Evolutionary conservation across 345 rosid species (phyloP), one percentile per base, ranked within the genome.

Genomic region (Leavenworthia alabamica): DNA sequence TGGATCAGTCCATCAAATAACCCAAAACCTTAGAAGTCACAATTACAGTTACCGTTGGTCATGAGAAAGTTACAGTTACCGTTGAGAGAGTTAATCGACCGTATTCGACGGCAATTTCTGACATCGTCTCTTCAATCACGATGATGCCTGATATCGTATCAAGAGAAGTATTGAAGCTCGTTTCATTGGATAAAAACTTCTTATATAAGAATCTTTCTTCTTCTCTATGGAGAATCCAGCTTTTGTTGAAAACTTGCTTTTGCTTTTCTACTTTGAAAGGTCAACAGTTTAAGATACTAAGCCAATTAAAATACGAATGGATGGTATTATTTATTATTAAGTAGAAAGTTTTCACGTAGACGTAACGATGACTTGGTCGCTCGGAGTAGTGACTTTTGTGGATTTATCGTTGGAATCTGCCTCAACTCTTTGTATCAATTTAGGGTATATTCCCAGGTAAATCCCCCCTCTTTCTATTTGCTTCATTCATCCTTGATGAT

Each of bases 131-230:
- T n/a, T n/a, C n/a, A n/a, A n/a, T n/a, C n/a, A n/a, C n/a, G n/a
- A n/a, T n/a, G n/a, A n/a, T n/a, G n/a, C n/a, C n/a, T n/a, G n/a
- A n/a, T n/a, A n/a, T n/a, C n/a, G n/a, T 0, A 81, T 83, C 46
- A 62, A 72, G 28, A 32, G 46, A 27, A 79, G 86, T 39, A 60
- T 83, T 58, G 57, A 39, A 35, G 82, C 72, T 20, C 74, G 69
- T 11, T 74, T 74, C 59, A 57, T 62, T 56, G 32, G 43, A 22
- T 71, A 33, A 49, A 54, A 60, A 7, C 12, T 44, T n/a, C n/a
- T n/a, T n/a, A n/a, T n/a, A n/a, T n/a, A n/a, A n/a, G n/a, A n/a
- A n/a, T n/a, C n/a, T n/a, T n/a, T n/a, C n/a, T 68, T 24, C 3
- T 17, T 1, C 26, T n/a, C n/a, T 8, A 2, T 61, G 43, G 47